Evolutionary conservation across 2,329 filamentous ascomycete genomes (phyloP).

Genomic region (Graphilbum sp.): DNA sequence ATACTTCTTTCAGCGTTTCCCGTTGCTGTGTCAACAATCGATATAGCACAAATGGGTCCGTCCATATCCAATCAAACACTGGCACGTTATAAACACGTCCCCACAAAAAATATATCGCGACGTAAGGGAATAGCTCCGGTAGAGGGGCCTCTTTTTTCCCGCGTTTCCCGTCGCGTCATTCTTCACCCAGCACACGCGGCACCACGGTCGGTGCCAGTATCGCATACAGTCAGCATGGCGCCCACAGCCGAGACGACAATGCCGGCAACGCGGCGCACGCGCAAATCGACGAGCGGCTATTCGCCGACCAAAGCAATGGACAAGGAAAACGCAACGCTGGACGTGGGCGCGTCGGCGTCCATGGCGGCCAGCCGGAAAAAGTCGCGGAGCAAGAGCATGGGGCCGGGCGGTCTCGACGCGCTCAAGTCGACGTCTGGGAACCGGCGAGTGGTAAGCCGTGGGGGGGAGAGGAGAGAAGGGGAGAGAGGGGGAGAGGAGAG

Average conservation of each 20-base stretch:
- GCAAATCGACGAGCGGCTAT: conserved; percentile 55
- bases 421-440: conserved; percentile 63
- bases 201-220: no score
- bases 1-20: no score
- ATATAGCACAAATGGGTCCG: not conserved
- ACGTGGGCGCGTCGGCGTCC: conserved; percentile 27
- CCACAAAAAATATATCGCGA: conserved; percentile 4
- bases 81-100: conserved; percentile 6
- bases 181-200: no score
- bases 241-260: conserved; percentile 35
- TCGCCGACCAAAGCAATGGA: conserved; percentile 39
- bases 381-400: conserved; percentile 88
- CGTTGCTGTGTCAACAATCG: conserved; percentile 9
- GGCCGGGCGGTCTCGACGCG: conserved; percentile 75
- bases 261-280: conserved; percentile 38
- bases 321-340: conserved; percentile 65
- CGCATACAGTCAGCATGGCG: no score
- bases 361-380: conserved; percentile 43
- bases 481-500: no score
- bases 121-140: not conserved
- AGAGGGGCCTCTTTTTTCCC: no score
- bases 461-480: conserved; percentile 13
- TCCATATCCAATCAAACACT: conserved; percentile 4
- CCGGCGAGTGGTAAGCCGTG: conserved; percentile 52
- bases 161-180: not conserved